Conservation (phyloP, 768 basidiomycete genomes). For the Leccinum broughii region DNA sequence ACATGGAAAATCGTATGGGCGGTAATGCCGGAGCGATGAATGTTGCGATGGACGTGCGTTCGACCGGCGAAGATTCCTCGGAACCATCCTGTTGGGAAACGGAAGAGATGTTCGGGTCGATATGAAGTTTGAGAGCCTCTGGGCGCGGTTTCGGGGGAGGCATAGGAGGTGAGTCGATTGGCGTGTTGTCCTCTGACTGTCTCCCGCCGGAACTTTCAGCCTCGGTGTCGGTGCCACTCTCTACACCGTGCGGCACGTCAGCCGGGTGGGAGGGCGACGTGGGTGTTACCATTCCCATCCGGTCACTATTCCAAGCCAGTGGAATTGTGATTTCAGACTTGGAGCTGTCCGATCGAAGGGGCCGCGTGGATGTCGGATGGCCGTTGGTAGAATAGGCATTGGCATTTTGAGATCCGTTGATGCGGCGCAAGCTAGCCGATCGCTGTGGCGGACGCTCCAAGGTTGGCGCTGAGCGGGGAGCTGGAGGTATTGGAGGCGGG, state of each 20-base stretch:
- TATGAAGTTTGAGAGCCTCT: slow-evolving; percentile 29
- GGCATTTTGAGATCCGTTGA: slow-evolving; percentile 10
- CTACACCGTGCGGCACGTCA: slow-evolving; percentile 71
- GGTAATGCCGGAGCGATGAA: slow-evolving; percentile 87
- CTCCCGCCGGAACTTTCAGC: slow-evolving; percentile 48
- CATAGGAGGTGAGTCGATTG: slow-evolving; percentile 37
- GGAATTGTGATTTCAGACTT: slow-evolving; percentile 24
- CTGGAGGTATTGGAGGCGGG: slow-evolving; percentile 18
- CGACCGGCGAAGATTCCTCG: slow-evolving; percentile 64
- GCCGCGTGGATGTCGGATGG: slow-evolving; percentile 6
- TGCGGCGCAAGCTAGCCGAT: slow-evolving; percentile 30
- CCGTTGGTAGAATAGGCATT: slow-evolving; percentile 8
- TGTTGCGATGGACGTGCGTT: slow-evolving; percentile 68
- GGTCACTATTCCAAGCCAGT: slow-evolving; percentile 23
- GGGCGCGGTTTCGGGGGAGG: slow-evolving; percentile 46
- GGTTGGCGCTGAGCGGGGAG: slow-evolving; percentile 30
- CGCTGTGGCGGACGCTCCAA: slow-evolving; percentile 39
- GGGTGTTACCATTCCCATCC: slow-evolving; percentile 33
- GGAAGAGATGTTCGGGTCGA: slow-evolving; percentile 17
- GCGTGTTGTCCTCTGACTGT: slow-evolving; percentile 27
- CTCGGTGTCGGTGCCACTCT: slow-evolving; percentile 75
- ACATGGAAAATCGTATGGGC: slow-evolving; percentile 89
- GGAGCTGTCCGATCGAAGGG: slow-evolving; percentile 20
- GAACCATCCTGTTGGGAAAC: slow-evolving; percentile 39
- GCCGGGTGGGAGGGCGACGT: slow-evolving; percentile 61